Base-by-base conservation (phyloP, 2,329 filamentous ascomycete species). In the Emergomyces africanus region DNA sequence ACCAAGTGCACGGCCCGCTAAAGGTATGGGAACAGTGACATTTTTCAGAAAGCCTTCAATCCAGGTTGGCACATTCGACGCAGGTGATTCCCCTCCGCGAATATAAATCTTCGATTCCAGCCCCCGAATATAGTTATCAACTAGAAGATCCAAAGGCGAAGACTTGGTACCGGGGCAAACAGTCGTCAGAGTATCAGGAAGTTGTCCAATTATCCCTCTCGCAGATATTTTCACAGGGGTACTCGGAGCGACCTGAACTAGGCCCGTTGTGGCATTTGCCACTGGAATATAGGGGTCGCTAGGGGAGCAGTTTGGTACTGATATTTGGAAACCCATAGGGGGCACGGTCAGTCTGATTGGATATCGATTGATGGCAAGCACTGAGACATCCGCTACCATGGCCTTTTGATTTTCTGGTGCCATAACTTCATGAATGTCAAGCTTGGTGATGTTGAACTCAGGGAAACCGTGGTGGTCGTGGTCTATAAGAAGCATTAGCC, bases 81-180 rank as follows among this genome's bases (percentile, higher is more conserved):
- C 80, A 2, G 86, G 83, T 30, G 83, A 77, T 61, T 84, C 81
- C 59, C 88, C 88, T 30, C 92, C 94, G 55, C 88, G 87, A 54
- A 97, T 84, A 72, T 90, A 95, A 14, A 96, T 80, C 1, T 84
- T 89, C 0, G 88, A 87, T 59, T 88, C 80, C 48, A 88, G 80
- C 54, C 92, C 91, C 63, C 88, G 83, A 63, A 97, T 84, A 70
- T 95, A 97, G 57, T 84, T 84, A 50, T 83, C 83, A 58, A 99
- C 78, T 48, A 99, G 80, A 28, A 84, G 77, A 68, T 99, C 94
- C 28, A 99, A 78, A 0, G 94, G 94, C 1, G 92, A 96, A 8
- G 85, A 84, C 33, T 85, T 78, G 1, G 86, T 87, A 60, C 86
- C 79, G 0, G 92, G 92, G 67, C 94, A 99, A 6, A 79, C 77